Base-by-base conservation (phyloP, 495 filamentous ascomycete species). In the Xylaria palmicola region DNA sequence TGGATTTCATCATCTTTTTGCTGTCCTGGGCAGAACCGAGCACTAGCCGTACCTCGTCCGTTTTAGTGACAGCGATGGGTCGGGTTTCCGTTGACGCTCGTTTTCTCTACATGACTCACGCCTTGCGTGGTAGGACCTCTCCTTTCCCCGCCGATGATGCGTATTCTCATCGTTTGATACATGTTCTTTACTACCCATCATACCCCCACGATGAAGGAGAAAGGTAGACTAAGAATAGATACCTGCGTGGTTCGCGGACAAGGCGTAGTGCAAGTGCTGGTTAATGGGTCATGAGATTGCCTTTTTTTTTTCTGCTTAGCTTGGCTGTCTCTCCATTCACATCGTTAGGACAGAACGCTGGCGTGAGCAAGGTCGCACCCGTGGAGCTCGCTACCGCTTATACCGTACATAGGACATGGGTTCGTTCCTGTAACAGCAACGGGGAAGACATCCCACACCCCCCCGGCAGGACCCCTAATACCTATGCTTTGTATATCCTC, bases 201-300 rank as follows among this genome's bases (percentile, higher is more conserved):
- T 29, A 47, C 22, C 12, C 24, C 4, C 6, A 47, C n/a, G n/a
- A n/a, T n/a, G 24, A 9, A 29, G 44, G 6, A 5, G 19, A 27
- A 29, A 17, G 17, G 26, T n/a, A 15, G 32, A 26, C 24, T 53
- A 53, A 24, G 36, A 58, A 26, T 58, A 19, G 29, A 32, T 32
- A 58, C 19, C 34, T 9, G 36, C 20, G 24, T 48, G 30, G 55
- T 47, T 47, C 41, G 30, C 30, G 43, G 55, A 1, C 55, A 32
- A 19, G 50, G 36, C 19, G 52, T 47, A 41, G 40, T 48, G 41
- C 29, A 47, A 57, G 30, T 15, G 55, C 41, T 15, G 6, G 22
- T 26, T n/a, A 4, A 20, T 27, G 55, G n/a, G 55, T 57, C 55
- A 57, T 27, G 30, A 26, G 55, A 29, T 20, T 48, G 20, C 55